Base-by-base conservation (phyloP, 192 early-diverging fungal species). In the Helicostylum pulchrum region DNA sequence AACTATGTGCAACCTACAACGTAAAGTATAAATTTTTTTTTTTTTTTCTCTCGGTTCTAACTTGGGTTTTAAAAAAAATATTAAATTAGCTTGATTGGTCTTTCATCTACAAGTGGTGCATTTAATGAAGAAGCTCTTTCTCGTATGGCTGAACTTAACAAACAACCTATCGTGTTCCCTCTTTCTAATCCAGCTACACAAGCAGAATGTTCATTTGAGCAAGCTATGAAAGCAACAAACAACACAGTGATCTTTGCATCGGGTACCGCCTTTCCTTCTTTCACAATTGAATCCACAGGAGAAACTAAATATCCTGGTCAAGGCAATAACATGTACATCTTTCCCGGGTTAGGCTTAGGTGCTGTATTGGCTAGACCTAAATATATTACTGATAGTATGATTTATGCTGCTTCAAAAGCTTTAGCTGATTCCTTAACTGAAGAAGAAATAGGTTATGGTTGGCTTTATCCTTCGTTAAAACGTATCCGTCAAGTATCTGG, bases 291-390 rank as follows among this genome's bases (percentile, higher is more conserved):
- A 9, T 73, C 78, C 32, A 86, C 83, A 1, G 79, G 83, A 11
- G 65, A 83, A 56, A 51, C 82, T 21, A 68, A 72, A 20, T 72
- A 88, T 42, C 91, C 93, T 7, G 92, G 90, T 17, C 92, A 96
- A 80, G 94, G 91, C 66, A 94, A 96, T 81, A 96, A 96, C 81
- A 93, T 91, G 88, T 98, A 95, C 75, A 92, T 96, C 61, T 98
- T 96, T 44, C 96, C 96, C 47, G 93, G 93, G 57, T 85, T 98
- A 46, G 96, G 96, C 21, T 80, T 96, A 32, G 96, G 96, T 32
- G 83, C 91, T 50, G 82, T 86, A 47, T 78, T 96, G 47, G 87
- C 91, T 53, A 78, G 84, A 63, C 85, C 95, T 23, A 66, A 62
- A 23, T 55, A 61, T 34, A 90, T 97, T 61, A 87, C 91, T 42